phyloP scores from a whole-genome alignment of 2,329 filamentous ascomycete genomes.

The Botrytis pseudocinerea region DNA sequence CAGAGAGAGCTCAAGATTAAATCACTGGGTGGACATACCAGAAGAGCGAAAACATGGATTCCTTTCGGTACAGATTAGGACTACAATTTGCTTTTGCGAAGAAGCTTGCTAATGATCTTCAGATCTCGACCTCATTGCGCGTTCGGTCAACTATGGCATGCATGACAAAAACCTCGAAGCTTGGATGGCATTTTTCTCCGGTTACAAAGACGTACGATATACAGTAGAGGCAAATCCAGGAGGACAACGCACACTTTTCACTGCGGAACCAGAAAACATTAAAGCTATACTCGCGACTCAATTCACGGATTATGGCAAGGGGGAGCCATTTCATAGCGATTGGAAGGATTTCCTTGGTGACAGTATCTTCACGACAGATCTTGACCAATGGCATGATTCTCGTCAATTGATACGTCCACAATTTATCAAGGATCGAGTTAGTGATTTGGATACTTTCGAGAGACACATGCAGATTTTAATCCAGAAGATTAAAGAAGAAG shows the following conservation, averaged over 20 bases:
- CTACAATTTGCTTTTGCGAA: not conserved
- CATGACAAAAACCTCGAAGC: slow-evolving; percentile 58
- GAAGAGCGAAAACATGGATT: slow-evolving; percentile 42
- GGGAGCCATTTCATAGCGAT: slow-evolving; percentile 69
- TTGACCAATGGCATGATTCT: slow-evolving; percentile 73
- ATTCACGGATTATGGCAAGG: slow-evolving; percentile 84
- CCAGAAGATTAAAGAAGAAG: slow-evolving; percentile 61
- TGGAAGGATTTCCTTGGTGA: slow-evolving; percentile 77
- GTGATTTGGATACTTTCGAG: slow-evolving; percentile 80
- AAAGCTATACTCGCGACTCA: slow-evolving; percentile 88
- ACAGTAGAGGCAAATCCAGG: slow-evolving; percentile 56
- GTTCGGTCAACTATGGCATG: not conserved
- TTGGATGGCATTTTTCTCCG: slow-evolving; percentile 55
- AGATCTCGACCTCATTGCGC: slow-evolving; percentile 64
- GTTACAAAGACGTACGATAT: slow-evolving; percentile 43
- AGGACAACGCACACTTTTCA: slow-evolving; percentile 55
- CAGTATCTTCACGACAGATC: slow-evolving; percentile 79
- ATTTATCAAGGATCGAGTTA: slow-evolving; percentile 81
- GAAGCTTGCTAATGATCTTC: slow-evolving; percentile 1
- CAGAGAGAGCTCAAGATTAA: slow-evolving; percentile 49
- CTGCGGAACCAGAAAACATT: slow-evolving; percentile 83
- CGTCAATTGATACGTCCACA: slow-evolving; percentile 83
- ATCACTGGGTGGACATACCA: slow-evolving; percentile 49
- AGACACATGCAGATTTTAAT: slow-evolving; percentile 74
- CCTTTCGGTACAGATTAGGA: slow-evolving; percentile 48